These are phyloP conservation scores for Candida buenavistaensis DNA, from an alignment of 1,139 yeast species.

Conservation along the genomic window DNA sequence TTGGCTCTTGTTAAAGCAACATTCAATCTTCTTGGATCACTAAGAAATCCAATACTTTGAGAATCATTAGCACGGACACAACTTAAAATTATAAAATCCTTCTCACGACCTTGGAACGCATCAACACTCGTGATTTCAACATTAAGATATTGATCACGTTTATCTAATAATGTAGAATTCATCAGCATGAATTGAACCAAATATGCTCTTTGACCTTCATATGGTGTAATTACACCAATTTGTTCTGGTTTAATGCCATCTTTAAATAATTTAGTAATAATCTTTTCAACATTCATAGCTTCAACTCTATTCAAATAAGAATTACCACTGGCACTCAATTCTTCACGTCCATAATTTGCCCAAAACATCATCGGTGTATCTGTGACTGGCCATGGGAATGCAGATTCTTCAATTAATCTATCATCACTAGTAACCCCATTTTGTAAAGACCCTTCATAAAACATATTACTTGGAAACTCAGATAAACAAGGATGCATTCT, in stretches of 20 bases:
- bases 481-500: conserved; percentile 92
- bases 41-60: conserved; percentile 81
- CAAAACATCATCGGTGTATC: conserved; percentile 93
- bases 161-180: conserved; percentile 63
- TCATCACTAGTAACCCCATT: conserved; percentile 85
- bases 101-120: conserved; percentile 96
- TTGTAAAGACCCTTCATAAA: conserved; percentile 89
- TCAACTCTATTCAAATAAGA: conserved; percentile 88
- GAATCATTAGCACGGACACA: conserved; percentile 91
- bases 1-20: conserved; percentile 93
- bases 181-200: conserved; percentile 75
- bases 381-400: conserved; percentile 88
- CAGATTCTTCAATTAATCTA: conserved; percentile 53
- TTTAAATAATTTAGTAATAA: conserved; percentile 69
- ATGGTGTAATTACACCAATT: conserved; percentile 92
- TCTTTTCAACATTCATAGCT: conserved; percentile 86
- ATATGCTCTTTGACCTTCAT: conserved; percentile 91
- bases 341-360: conserved; percentile 90
- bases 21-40: conserved; percentile 87
- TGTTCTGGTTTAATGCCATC: conserved; percentile 82
- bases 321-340: conserved; percentile 78
- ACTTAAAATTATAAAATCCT: conserved; percentile 82
- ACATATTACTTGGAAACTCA: conserved; percentile 89
- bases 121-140: conserved; percentile 93
- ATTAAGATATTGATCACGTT: conserved; percentile 59